Evolutionary conservation across 176 grass and related monocot genomes (phyloP).

Genomic region (Zoysia japonica): DNA sequence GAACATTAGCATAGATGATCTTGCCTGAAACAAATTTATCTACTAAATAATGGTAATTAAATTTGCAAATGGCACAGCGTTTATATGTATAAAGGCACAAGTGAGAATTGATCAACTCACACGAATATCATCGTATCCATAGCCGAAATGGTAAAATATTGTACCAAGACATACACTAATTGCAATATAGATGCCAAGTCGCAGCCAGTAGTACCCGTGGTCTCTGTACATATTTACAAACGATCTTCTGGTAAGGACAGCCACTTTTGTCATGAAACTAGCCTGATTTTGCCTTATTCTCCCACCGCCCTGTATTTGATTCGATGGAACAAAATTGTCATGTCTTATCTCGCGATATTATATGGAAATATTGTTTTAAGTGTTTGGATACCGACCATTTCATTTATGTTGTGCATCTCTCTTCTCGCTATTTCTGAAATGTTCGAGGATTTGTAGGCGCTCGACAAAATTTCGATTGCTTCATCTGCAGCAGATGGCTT

Average conservation of each 20-base stretch:
- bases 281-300: constrained; percentile 27
- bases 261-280: constrained; percentile 43
- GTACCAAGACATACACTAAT: constrained; percentile 55
- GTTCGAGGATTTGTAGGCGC: constrained; percentile 28
- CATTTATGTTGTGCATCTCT: constrained; percentile 30
- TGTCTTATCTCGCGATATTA: too few species aligned
- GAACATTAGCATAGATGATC: constrained; percentile 68
- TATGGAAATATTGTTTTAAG: background rate
- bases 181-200: constrained; percentile 43
- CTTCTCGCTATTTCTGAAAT: background rate
- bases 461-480: constrained; percentile 42
- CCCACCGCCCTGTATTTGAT: constrained; percentile 22
- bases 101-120: constrained; percentile 15
- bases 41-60: background rate
- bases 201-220: constrained; percentile 55
- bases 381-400: constrained; percentile 18
- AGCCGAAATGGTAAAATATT: constrained; percentile 48
- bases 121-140: constrained; percentile 45
- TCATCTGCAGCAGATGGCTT: constrained; percentile 21
- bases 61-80: background rate
- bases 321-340: background rate
- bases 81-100: too few species aligned
- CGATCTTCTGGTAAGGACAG: constrained; percentile 52
- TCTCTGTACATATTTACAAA: constrained; percentile 64
- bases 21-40: constrained; percentile 38